Evolutionary conservation across 768 basidiomycete species (phyloP), one percentile per base, ranked within the genome.

Genomic region (Cystofilobasidium ferigula): DNA sequence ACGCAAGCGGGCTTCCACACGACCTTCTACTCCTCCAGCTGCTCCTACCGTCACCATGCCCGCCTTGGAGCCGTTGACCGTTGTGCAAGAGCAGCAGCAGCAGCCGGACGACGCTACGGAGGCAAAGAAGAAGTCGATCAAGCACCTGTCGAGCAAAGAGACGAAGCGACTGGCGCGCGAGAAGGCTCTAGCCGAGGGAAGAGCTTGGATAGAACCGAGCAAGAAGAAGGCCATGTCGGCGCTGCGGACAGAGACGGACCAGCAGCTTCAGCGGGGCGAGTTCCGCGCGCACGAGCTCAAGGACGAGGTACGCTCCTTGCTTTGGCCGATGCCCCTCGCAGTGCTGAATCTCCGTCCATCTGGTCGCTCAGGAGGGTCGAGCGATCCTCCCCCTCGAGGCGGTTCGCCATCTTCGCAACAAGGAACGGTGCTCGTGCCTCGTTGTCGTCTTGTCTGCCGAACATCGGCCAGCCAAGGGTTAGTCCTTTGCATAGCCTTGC

Each of bases 201-300:
- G 32, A 28, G 13, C 20, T 10, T 54, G 51, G 51, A 30, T 54
- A 8, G 51, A 54, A n/a, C 51, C 51, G 2, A 28, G 3, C 12
- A 54, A 54, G 16, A 54, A 54, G 30, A 54, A 54, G 51, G 51
- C 51, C 28, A 54, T 54, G 51, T 5, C 30, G 51, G 51, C 51
- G 51, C 30, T 54, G 5, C 51, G 30, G 30, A 30, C 51, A 2
- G 51, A 54, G 30, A 32, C 51, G 30, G 30, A 32, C 3, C 28
- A 2, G 28, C 28, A 54, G 30, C 2, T 54, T 20, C 28, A 54
- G 51, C 51, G 51, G 6, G 51, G 51, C 26, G 51, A 54, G 20
- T 54, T 54, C 20, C 10, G 14, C 9, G 16, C 8, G 6, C 16
- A 3, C 7, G 51, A 20, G 30, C 28, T 28, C 14, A 5, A 54